Evolutionary conservation across 73 alveolate genomes (phyloP).

Genomic region (Blepharisma stoltei): DNA sequence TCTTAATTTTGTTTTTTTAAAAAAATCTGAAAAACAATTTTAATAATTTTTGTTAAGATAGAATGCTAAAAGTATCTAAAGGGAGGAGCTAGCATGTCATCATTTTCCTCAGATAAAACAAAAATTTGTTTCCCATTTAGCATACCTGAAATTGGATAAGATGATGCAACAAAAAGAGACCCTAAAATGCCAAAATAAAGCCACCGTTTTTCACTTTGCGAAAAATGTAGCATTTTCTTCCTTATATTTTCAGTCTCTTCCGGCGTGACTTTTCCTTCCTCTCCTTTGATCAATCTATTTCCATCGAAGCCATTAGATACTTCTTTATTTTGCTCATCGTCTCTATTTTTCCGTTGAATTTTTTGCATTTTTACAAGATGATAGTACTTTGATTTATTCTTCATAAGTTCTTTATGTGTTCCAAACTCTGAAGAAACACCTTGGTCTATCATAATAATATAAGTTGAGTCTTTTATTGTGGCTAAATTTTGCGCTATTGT

Average conservation of each 20-base stretch:
- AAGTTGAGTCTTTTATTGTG: conserved; percentile 64
- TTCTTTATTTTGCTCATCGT: background rate
- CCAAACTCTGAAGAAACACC: conserved; percentile 74
- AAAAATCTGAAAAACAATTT: no score
- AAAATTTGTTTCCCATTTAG: background rate
- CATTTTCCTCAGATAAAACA: conserved; percentile 6
- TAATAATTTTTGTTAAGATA: no score
- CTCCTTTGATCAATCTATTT: background rate
- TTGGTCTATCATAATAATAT: conserved; percentile 59
- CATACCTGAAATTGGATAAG: conserved; percentile 4
- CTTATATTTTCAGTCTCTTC: conserved; percentile 13
- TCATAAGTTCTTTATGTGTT: conserved; percentile 47
- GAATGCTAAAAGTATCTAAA: no score
- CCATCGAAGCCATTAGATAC: no score
- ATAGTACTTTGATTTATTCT: no score
- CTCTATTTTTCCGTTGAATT: conserved; percentile 6
- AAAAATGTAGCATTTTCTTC: background rate
- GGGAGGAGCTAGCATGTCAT: no score
- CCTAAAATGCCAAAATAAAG: conserved; percentile 14
- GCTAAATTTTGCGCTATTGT: conserved; percentile 76
- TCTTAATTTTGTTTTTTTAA: no score
- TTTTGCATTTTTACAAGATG: background rate
- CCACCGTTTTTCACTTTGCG: conserved; percentile 8
- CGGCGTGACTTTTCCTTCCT: background rate
- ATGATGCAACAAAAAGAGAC: background rate